Evolutionary conservation across 257 asterid species (phyloP).

Genomic region (Schizonepeta tenuifolia): DNA sequence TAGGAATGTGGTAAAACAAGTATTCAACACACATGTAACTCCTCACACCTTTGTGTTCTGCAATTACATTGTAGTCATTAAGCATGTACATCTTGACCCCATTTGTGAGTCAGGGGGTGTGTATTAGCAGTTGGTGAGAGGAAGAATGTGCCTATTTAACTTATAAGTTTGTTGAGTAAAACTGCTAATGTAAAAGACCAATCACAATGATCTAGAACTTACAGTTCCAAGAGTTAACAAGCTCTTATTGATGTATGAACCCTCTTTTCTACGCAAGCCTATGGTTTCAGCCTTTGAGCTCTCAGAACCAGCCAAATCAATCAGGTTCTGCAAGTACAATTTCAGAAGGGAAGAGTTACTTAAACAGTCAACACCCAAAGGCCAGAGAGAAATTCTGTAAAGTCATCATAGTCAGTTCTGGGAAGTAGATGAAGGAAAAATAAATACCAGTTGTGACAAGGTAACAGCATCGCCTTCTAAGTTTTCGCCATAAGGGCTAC

Average conservation of each 20-base stretch:
- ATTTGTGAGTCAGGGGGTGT: conserved; percentile 10
- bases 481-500: conserved; percentile 94
- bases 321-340: conserved; percentile 82
- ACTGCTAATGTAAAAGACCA: conserved; percentile 41
- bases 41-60: not conserved
- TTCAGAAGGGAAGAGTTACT: conserved; percentile 24
- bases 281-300: conserved; percentile 95
- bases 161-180: conserved; percentile 25
- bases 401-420: conserved; percentile 11
- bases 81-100: conserved; percentile 8
- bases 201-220: conserved; percentile 56
- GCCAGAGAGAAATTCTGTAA: conserved; percentile 18
- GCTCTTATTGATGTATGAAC: conserved; percentile 96
- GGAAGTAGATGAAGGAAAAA: conserved; percentile 27
- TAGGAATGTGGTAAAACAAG: conserved; percentile 1
- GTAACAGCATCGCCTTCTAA: conserved; percentile 90
- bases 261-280: conserved; percentile 95
- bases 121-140: conserved; percentile 20
- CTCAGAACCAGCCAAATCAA: conserved; percentile 99
- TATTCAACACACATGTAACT: not conserved
- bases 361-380: conserved; percentile 37
- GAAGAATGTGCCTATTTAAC: conserved; percentile 9
- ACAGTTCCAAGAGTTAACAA: conserved; percentile 99
- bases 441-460: conserved; percentile 87
- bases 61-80: conserved; percentile 7